phyloP scores from a whole-genome alignment of 2,329 filamentous ascomycete species.

The Monosporascus sp. region DNA sequence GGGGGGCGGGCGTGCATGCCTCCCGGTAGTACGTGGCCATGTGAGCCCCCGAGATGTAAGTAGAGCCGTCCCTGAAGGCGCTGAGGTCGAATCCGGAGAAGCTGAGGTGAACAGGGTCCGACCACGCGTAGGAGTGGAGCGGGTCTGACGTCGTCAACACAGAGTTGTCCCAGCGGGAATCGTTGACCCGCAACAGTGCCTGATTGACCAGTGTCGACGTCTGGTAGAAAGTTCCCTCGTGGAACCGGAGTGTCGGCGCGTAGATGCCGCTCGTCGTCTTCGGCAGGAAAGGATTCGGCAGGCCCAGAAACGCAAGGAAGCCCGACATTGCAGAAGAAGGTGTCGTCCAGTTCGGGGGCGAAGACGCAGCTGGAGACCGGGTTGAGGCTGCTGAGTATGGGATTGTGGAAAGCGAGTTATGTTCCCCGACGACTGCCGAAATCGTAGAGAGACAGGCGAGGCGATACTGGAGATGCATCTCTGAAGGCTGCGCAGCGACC shows the following conservation, averaged over 20 bases:
- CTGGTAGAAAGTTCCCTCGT: conserved; percentile 28
- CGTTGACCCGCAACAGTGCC: conserved; percentile 11
- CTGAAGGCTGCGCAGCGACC: too few relatives aligned
- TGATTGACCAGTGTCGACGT: conserved; percentile 22
- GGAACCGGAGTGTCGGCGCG: conserved; percentile 30
- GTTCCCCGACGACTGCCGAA: not conserved
- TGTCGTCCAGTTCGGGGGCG: conserved; percentile 30
- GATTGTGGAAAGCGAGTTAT: conserved; percentile 29
- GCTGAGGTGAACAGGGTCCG: conserved; percentile 24
- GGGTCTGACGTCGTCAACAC: conserved; percentile 24
- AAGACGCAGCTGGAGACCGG: conserved; percentile 39
- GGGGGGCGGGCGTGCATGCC: not conserved
- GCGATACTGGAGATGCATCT: too few relatives aligned
- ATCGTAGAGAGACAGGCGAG: too few relatives aligned
- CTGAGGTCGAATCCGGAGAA: conserved; percentile 25
- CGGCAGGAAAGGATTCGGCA: conserved; percentile 25
- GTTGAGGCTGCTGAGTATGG: conserved; percentile 39
- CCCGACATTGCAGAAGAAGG: conserved; percentile 40
- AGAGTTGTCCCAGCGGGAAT: conserved; percentile 22
- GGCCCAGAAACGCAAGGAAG: conserved; percentile 40
- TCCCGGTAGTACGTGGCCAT: not conserved
- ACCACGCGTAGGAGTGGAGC: conserved; percentile 22
- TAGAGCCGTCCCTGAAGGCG: conserved; percentile 23
- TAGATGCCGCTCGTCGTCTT: conserved; percentile 20
- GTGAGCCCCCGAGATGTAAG: not conserved